These are phyloP conservation scores for Termitomyces sp. DNA, from an alignment of 768 basidiomycete genomes.

Conservation along the genomic window DNA sequence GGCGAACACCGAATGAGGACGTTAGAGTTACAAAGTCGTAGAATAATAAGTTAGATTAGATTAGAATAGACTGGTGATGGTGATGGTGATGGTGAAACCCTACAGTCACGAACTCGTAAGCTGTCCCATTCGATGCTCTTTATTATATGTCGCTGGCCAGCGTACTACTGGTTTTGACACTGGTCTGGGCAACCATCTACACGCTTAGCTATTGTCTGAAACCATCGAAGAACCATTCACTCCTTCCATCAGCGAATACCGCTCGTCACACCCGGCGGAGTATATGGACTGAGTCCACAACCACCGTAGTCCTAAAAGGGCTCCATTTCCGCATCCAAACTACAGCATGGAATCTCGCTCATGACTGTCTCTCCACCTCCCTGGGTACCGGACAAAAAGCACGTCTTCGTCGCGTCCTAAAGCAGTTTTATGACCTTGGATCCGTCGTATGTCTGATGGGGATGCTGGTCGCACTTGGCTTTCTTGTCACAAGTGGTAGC, in stretches of 20 bases:
- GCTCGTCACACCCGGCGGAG: conserved; percentile 1
- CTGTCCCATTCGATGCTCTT: neutral
- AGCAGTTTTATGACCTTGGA: conserved; percentile 47
- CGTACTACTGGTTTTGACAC: conserved; percentile 17
- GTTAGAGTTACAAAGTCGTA: too few species aligned
- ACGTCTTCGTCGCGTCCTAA: conserved; percentile 22
- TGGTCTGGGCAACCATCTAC: conserved; percentile 23
- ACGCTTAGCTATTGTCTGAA: conserved; percentile 14
- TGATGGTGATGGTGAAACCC: too few species aligned
- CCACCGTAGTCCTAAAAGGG: conserved; percentile 18
- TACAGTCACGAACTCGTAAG: neutral
- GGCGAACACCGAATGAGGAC: too few species aligned
- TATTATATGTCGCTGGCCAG: conserved; percentile 20
- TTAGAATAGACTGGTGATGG: too few species aligned
- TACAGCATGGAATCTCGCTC: conserved; percentile 40
- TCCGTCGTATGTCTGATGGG: conserved; percentile 39
- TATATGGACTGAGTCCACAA: conserved; percentile 17
- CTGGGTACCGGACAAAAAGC: conserved; percentile 28
- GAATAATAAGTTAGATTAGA: too few species aligned
- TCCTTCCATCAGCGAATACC: conserved; percentile 8
- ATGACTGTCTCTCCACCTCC: conserved; percentile 35
- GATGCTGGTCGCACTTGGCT: conserved; percentile 35
- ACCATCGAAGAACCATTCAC: conserved; percentile 3
- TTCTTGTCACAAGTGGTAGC: conserved; percentile 34
- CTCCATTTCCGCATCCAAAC: conserved; percentile 43